Evolutionary conservation across 176 grass and related monocot genomes (phyloP).

Genomic region (Neostapfia colusana): DNA sequence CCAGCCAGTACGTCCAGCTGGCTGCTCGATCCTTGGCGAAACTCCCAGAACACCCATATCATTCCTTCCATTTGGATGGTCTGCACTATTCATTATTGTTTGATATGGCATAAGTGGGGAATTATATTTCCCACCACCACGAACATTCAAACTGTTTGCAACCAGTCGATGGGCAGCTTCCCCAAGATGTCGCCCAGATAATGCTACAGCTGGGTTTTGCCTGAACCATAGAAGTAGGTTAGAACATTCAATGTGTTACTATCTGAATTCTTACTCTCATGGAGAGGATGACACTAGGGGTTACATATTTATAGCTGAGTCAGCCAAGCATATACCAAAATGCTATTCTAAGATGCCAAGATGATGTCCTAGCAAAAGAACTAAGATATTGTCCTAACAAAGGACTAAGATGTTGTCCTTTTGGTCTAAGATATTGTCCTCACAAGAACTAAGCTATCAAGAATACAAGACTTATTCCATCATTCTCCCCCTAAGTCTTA

Average conservation of each 20-base stretch:
- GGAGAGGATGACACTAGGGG: too few relatives aligned
- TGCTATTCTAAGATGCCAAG: too few relatives aligned
- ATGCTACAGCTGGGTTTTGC: conserved; percentile 70
- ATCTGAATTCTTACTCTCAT: too few relatives aligned
- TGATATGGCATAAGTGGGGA: conserved; percentile 51
- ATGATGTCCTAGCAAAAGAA: too few relatives aligned
- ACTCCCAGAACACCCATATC: conserved; percentile 36
- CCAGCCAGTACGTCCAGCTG: conserved; percentile 42
- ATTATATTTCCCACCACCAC: conserved; percentile 37
- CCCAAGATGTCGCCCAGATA: conserved; percentile 73
- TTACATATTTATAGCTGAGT: too few relatives aligned
- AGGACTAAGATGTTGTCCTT: too few relatives aligned
- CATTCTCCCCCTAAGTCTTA: too few relatives aligned
- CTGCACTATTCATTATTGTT: conserved; percentile 44
- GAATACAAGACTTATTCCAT: too few relatives aligned
- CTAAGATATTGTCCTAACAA: too few relatives aligned
- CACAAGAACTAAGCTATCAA: too few relatives aligned
- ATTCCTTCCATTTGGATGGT: conserved; percentile 52
- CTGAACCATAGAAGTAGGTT: conserved; percentile 48
- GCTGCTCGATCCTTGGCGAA: conserved; percentile 48
- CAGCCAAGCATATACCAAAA: too few relatives aligned
- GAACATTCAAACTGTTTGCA: conserved; percentile 64
- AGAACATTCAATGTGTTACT: conserved; percentile 10
- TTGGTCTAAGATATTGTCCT: too few relatives aligned
- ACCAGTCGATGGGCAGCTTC: conserved; percentile 83